These are phyloP conservation scores for Myochromella boudieri DNA, from an alignment of 768 basidiomycete species.

Conservation along the genomic window DNA sequence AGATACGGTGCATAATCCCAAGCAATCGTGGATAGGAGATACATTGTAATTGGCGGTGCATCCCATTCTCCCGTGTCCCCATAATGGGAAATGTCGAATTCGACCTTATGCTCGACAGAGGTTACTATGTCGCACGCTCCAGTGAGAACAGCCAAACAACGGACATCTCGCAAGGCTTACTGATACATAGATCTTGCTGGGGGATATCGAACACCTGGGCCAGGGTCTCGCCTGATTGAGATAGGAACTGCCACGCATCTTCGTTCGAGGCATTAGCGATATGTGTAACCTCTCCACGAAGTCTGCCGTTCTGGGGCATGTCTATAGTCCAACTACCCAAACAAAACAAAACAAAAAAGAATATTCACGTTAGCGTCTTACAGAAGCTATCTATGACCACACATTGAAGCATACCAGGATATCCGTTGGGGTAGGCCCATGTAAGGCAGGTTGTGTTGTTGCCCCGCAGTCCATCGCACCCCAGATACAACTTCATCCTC, in stretches of 20 bases:
- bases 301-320: background rate
- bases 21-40: conserved; percentile 2
- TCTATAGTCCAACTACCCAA: conserved; percentile 7
- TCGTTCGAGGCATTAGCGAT: background rate
- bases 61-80: background rate
- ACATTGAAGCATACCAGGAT: conserved; percentile 4
- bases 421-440: background rate
- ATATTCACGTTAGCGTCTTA: too few relatives aligned
- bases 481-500: conserved; percentile 4
- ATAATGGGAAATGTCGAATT: conserved; percentile 12
- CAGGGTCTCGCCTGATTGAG: conserved; percentile 7
- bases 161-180: background rate
- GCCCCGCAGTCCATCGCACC: background rate
- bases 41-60: conserved; percentile 4
- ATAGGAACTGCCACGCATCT: conserved; percentile 7
- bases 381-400: too few relatives aligned
- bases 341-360: too few relatives aligned
- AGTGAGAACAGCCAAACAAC: background rate
- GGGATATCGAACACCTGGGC: conserved; percentile 6
- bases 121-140: conserved; percentile 1
- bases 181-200: conserved; percentile 4
- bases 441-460: background rate
- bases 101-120: conserved; percentile 3
- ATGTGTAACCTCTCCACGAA: conserved; percentile 5
- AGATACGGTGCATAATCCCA: conserved; percentile 4